A percentile compares a stretch with the other conserved stretches of the same genome.
Evolutionary conservation across 2,329 filamentous ascomycete genomes (phyloP).

Genomic region (Penicillium sp.): DNA sequence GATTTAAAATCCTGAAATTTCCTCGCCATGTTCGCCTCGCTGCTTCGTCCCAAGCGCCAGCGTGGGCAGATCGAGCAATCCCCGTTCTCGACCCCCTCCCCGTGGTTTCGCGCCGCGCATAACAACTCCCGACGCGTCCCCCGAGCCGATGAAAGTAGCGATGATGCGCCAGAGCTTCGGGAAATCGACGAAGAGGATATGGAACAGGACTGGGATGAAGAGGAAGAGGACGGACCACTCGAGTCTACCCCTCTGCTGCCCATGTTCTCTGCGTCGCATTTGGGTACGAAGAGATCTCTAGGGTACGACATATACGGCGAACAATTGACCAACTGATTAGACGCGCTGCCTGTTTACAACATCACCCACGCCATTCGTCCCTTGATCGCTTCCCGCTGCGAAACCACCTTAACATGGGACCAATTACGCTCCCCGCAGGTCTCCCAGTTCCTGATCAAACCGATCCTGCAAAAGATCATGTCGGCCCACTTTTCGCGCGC

Average conservation of each 20-base stretch:
- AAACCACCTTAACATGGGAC: conserved; percentile 92
- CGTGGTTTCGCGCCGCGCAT: conserved; percentile 16
- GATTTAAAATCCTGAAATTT: conserved; percentile 8
- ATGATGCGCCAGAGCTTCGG: conserved; percentile 24
- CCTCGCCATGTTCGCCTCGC: conserved; percentile 23
- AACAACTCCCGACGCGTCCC: conserved; percentile 11
- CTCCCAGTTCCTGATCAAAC: conserved; percentile 92
- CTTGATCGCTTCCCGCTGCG: conserved; percentile 78
- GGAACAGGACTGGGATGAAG: conserved; percentile 39
- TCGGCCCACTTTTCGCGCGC: conserved; percentile 80
- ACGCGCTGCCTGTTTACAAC: conserved; percentile 83
- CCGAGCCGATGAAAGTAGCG: conserved; percentile 11
- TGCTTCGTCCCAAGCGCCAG: conserved; percentile 23
- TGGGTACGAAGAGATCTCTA: conserved; percentile 55
- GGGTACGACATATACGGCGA: neutral
- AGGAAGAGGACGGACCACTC: conserved; percentile 45
- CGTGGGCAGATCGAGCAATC: conserved; percentile 20
- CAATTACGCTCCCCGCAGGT: conserved; percentile 94
- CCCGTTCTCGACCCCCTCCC: conserved; percentile 18
- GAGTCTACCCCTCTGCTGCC: conserved; percentile 62
- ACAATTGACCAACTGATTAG: conserved; percentile 46
- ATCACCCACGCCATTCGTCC: conserved; percentile 87
- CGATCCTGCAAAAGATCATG: conserved; percentile 86
- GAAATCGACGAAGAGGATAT: conserved; percentile 43
- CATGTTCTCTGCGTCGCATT: conserved; percentile 75